Conservation (phyloP, 768 basidiomycete genomes). For the Trametes cingulata region DNA sequence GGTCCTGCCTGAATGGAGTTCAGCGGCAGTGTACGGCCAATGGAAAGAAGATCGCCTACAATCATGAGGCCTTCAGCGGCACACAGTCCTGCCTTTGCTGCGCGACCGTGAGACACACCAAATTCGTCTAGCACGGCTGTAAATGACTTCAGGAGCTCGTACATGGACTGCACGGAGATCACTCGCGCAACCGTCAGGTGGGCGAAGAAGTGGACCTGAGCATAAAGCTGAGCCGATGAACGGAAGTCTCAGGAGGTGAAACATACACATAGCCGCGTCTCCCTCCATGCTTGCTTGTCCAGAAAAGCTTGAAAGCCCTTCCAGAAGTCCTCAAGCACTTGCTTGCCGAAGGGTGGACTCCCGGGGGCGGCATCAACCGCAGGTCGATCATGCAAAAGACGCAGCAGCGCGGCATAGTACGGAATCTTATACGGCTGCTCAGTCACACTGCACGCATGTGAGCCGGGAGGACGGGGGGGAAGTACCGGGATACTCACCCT, state of each 20-base stretch:
- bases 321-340: slow-evolving; percentile 86
- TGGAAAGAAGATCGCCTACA: slow-evolving; percentile 43
- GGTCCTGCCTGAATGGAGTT: slow-evolving; percentile 58
- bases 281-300: slow-evolving; percentile 89
- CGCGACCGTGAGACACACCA: slow-evolving; percentile 82
- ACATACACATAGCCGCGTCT: slow-evolving; percentile 83
- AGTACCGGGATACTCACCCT: slow-evolving; percentile 49
- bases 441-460: slow-evolving; percentile 57
- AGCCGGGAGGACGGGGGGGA: background rate
- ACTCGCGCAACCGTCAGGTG: slow-evolving; percentile 78
- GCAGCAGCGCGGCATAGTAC: slow-evolving; percentile 80
- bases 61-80: slow-evolving; percentile 82
- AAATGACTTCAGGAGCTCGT: slow-evolving; percentile 80
- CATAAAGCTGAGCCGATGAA: background rate
- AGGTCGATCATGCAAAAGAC: slow-evolving; percentile 57
- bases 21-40: background rate
- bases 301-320: slow-evolving; percentile 87
- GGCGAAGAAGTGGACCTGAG: slow-evolving; percentile 90
- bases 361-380: slow-evolving; percentile 33
- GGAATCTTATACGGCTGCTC: slow-evolving; percentile 96
- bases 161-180: slow-evolving; percentile 76
- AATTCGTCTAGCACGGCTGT: slow-evolving; percentile 87
- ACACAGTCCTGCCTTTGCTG: slow-evolving; percentile 77
- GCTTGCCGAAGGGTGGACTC: slow-evolving; percentile 56
- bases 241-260: background rate